phyloP scores from a whole-genome alignment of 2,329 filamentous ascomycete genomes.

The Leptographium radiaticola region DNA sequence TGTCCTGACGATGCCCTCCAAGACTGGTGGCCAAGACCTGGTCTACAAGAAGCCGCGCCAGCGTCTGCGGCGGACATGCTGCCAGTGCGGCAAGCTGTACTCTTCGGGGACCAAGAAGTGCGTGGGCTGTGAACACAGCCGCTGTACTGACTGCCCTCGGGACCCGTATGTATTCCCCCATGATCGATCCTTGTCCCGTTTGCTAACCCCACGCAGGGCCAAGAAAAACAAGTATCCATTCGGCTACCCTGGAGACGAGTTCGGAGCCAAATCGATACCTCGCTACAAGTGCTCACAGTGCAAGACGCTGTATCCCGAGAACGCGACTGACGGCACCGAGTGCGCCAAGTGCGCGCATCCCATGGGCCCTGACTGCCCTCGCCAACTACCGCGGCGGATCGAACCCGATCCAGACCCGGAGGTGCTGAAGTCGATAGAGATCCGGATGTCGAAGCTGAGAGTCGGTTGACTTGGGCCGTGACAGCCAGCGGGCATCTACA shows the following conservation, averaged over 20 bases:
- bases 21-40: constrained; percentile 55
- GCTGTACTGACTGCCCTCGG: constrained; percentile 70
- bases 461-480: constrained; percentile 12
- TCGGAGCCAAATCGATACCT: constrained; percentile 35
- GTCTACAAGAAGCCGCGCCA: constrained; percentile 60
- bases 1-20: constrained; percentile 49
- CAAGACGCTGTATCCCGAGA: constrained; percentile 39
- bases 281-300: constrained; percentile 52
- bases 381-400: constrained; percentile 44
- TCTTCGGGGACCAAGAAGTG: constrained; percentile 47
- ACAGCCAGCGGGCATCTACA: background rate
- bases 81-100: constrained; percentile 58
- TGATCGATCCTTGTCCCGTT: background rate
- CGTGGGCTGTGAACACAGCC: constrained; percentile 53
- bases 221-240: constrained; percentile 58
- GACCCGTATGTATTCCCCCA: constrained; percentile 50
- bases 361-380: constrained; percentile 45
- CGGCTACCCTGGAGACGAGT: constrained; percentile 55
- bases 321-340: constrained; percentile 34
- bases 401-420: constrained; percentile 50
- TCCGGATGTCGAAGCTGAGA: constrained; percentile 28
- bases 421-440: constrained; percentile 42
- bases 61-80: constrained; percentile 62
- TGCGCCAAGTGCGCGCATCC: constrained; percentile 49
- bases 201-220: constrained; percentile 27